Evolutionary conservation across 2,329 filamentous ascomycete species (phyloP), one percentile per base, ranked within the genome.

Genomic region (Venturia oleaginea): DNA sequence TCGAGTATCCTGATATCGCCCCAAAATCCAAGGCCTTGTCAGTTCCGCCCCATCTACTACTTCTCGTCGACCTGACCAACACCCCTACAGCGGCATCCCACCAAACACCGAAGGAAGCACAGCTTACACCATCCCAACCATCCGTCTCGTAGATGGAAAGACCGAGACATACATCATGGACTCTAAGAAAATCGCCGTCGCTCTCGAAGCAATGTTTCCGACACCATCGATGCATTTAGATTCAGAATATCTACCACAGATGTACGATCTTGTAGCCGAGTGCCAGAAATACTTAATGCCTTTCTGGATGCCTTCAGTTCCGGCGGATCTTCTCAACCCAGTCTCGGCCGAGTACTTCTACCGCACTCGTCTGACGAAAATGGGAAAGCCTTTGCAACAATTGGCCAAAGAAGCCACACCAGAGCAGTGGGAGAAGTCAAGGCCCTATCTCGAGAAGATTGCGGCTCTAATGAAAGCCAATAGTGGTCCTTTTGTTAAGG

Each of bases 1-100:
- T 86, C 19, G 86, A 89, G 70, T 90, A 88, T 68, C 87, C 86
- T 0, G 83, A 89, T 42, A 78, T 91, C 66, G 81, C 78, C 65
- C 74, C 83, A 1, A 81, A 73, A 2, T 76, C 90, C 61, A 77
- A 83, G 68, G 76, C 79, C 34, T 77, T 84, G 84, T 85, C 69
- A 69, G 79, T 73, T 24, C 7, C 7, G 43, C 15, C 24, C 4
- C 27, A 19, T 11, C 34, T 17, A 19, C 40, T 8, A 7, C 17
- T 34, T 48, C 40, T 64, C 46, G 40, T 22, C n/a, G 48, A 48
- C 24, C 61, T 48, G 77, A 79, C 19, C 77, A 84, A 24, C 81
- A 84, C 61, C 67, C 75, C 42, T 68, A 70, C 6, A 59, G 62
- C 17, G 62, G 62, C 15, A 37, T 64, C 34, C 15, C n/a, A 42